phyloP scores from a whole-genome alignment of 805 yeast species.

The Maudiozyma bulderi region DNA sequence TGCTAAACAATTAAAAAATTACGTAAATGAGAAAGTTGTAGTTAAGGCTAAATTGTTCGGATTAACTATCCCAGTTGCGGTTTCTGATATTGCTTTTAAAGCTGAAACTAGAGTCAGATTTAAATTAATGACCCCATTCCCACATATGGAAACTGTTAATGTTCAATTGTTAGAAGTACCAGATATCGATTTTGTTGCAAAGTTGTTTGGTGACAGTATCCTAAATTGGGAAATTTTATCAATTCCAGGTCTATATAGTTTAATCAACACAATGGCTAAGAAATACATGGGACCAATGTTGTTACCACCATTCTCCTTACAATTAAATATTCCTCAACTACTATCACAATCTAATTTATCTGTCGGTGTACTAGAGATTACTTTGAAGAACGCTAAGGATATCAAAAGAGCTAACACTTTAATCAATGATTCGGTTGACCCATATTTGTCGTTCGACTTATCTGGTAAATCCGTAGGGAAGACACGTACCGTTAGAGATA shows the following conservation, averaged over 20 bases:
- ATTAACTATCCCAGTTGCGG: constrained; percentile 64
- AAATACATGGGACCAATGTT: constrained; percentile 85
- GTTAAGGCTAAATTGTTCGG: constrained; percentile 81
- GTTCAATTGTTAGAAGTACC: constrained; percentile 82
- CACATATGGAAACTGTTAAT: constrained; percentile 87
- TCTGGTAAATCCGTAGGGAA: constrained; percentile 49
- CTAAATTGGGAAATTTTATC: constrained; percentile 82
- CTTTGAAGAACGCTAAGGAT: constrained; percentile 54
- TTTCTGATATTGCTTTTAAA: constrained; percentile 69
- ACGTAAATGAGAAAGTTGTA: constrained; percentile 71
- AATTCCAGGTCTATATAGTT: constrained; percentile 77
- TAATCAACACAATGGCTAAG: constrained; percentile 75
- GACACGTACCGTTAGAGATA: constrained; percentile 59
- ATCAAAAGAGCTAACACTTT: constrained; percentile 58
- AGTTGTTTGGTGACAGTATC: constrained; percentile 62
- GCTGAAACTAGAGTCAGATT: constrained; percentile 71
- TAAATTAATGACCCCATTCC: constrained; percentile 83
- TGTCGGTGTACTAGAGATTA: constrained; percentile 73
- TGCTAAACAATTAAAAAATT: constrained; percentile 72
- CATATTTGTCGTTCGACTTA: constrained; percentile 70
- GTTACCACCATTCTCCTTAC: constrained; percentile 85
- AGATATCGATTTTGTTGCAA: constrained; percentile 72
- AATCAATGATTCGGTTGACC: constrained; percentile 76
- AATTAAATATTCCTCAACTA: constrained; percentile 83
- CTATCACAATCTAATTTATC: constrained; percentile 81